A percentile compares a stretch with the other conserved stretches of the same genome.
Conservation (phyloP, 2,329 filamentous ascomycete genomes). For the Aspergillus hiratsukae region DNA sequence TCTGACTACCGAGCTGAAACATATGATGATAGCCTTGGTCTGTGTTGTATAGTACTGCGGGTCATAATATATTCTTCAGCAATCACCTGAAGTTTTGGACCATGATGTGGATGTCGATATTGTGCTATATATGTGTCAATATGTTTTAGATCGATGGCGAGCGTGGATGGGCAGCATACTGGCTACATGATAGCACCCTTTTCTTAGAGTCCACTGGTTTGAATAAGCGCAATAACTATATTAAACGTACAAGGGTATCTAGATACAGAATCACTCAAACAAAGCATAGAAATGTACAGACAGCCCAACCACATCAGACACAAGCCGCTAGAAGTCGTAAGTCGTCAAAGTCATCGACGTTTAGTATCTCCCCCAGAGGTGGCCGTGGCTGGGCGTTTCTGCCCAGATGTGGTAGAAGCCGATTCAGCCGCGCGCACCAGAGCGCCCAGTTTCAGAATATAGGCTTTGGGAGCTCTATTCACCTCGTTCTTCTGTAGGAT, state of each 20-base stretch:
- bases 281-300: neutral
- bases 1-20: too few species aligned
- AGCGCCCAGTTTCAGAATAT: constrained; percentile 28
- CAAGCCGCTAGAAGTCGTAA: neutral
- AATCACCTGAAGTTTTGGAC: neutral
- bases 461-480: constrained; percentile 35
- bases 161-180: neutral
- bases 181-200: too few species aligned
- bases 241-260: neutral
- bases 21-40: neutral
- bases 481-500: constrained; percentile 42
- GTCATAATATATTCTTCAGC: neutral
- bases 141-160: neutral
- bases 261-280: neutral
- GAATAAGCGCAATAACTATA: neutral
- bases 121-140: too few species aligned
- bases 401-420: constrained; percentile 17
- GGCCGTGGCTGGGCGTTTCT: constrained; percentile 31
- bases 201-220: neutral
- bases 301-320: constrained; percentile 1
- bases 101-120: neutral
- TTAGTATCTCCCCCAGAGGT: constrained; percentile 24
- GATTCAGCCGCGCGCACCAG: constrained; percentile 29
- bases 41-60: neutral
- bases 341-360: constrained; percentile 22